Conservation (phyloP, 371 early-diverging fungal genomes). For the Mucor sp. region DNA sequence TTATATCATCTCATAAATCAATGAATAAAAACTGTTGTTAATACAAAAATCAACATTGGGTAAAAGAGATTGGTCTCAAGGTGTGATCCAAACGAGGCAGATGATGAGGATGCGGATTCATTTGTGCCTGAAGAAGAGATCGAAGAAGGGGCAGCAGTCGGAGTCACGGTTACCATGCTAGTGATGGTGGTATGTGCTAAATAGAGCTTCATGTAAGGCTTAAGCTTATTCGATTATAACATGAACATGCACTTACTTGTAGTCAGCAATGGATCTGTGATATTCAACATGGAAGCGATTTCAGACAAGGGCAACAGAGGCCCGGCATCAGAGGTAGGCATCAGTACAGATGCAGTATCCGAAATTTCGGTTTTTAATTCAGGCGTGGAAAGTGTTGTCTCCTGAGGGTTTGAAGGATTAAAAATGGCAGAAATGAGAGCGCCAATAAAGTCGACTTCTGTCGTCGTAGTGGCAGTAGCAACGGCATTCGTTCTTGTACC, state of each 20-base stretch:
- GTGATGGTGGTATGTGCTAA: conserved; percentile 18
- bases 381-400: neutral
- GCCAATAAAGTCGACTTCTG: neutral
- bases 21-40: neutral
- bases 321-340: neutral
- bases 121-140: neutral
- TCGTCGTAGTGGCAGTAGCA: neutral
- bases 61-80: neutral
- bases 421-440: neutral
- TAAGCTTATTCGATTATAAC: neutral
- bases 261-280: neutral
- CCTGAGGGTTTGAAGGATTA: neutral
- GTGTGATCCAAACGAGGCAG: neutral
- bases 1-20: neutral
- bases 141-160: neutral
- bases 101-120: neutral
- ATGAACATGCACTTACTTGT: conserved; percentile 2
- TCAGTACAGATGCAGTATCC: neutral
- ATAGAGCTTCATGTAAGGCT: neutral
- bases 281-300: neutral
- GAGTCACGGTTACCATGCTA: conserved; percentile 13
- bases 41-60: neutral
- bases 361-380: conserved; percentile 1
- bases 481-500: neutral
- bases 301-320: neutral